Percentiles rank a stretch among this genome's conserved stretches.
Evolutionary conservation across 208 protist genomes (phyloP).

Genomic region (Trichomonas tenax): DNA sequence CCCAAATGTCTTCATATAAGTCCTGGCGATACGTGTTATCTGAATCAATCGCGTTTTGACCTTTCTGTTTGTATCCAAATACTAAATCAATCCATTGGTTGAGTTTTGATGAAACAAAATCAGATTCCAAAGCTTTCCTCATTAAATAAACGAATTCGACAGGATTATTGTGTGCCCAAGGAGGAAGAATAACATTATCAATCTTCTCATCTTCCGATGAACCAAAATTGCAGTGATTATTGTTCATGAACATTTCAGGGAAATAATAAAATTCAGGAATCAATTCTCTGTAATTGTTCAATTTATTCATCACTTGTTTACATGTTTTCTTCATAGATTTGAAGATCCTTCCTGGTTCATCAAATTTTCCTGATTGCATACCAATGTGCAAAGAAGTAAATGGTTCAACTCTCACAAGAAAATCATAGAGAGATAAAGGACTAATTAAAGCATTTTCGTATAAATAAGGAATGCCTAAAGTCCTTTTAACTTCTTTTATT

Average conservation of each 20-base stretch:
- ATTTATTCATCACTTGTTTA: not conserved
- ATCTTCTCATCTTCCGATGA: not conserved
- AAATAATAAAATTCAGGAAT: not conserved
- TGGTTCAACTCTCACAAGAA: not conserved
- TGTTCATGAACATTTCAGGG: not conserved
- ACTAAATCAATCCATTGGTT: constrained; percentile 2
- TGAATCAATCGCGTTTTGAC: not conserved
- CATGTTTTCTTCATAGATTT: not conserved
- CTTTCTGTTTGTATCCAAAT: not conserved
- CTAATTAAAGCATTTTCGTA: not conserved
- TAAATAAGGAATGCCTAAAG: not conserved
- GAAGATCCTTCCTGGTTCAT: not conserved
- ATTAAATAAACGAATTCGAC: not conserved
- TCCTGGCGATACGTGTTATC: not conserved
- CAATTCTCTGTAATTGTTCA: not conserved
- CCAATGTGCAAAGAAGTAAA: not conserved
- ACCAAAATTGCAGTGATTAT: constrained; percentile 31
- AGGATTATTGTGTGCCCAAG: not conserved
- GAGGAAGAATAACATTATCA: not conserved
- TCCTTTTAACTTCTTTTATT: not conserved
- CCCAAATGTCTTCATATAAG: not conserved
- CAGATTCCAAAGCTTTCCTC: not conserved
- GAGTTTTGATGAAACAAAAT: not conserved
- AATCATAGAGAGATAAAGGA: not conserved
- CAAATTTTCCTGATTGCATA: not conserved